A percentile compares a stretch with the other conserved stretches of the same genome.
phyloP scores from a whole-genome alignment of 208 protist genomes.

The Crithidia expoeki region DNA sequence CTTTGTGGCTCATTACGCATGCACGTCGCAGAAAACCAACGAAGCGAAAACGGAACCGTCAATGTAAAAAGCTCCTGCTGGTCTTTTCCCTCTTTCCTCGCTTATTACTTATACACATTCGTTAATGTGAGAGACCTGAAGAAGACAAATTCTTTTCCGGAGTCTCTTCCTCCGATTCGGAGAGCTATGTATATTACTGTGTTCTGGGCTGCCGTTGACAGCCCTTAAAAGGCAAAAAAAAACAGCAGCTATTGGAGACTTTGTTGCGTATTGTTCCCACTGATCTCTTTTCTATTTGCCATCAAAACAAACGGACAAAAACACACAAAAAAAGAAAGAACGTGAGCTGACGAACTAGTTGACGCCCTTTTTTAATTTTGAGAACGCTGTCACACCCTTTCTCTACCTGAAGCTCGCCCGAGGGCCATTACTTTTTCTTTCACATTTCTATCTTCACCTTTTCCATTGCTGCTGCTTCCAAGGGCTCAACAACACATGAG shows the following conservation, averaged over 20 bases:
- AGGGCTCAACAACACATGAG: no score
- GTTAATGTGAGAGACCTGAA: no score
- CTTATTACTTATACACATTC: no score
- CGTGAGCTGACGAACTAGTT: neutral
- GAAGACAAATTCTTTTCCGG: neutral
- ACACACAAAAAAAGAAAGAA: neutral
- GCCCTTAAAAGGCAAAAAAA: neutral
- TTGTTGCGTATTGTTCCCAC: no score
- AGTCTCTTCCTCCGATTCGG: neutral
- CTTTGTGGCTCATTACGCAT: neutral
- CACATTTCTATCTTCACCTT: neutral
- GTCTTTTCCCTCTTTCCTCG: constrained; percentile 13
- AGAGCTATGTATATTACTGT: neutral
- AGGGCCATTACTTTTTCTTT: no score
- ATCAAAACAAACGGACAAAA: neutral
- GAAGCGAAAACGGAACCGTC: neutral
- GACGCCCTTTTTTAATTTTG: no score
- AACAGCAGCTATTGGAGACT: neutral
- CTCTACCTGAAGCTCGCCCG: no score
- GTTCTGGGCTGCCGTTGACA: no score
- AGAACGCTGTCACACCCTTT: no score
- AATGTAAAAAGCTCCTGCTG: neutral
- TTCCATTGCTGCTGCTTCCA: neutral
- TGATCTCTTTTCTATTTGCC: neutral
- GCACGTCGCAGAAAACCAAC: neutral